Evolutionary conservation across 2,329 filamentous ascomycete species (phyloP).

Genomic region (Fulvia fulva): DNA sequence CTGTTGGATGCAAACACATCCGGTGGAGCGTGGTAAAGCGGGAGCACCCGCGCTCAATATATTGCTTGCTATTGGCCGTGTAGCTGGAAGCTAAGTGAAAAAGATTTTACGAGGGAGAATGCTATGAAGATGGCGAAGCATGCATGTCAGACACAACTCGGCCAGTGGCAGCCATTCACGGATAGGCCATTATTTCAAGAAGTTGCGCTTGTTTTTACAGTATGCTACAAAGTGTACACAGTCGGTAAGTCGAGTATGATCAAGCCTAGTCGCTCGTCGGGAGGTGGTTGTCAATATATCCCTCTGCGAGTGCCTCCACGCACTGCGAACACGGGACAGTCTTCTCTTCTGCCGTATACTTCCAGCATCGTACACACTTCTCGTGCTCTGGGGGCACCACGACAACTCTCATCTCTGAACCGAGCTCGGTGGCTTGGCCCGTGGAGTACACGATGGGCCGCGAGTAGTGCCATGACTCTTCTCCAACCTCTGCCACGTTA

Average conservation of each 20-base stretch:
- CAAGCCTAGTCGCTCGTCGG: background rate
- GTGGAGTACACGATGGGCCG: slow-evolving; percentile 38
- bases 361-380: slow-evolving; percentile 90
- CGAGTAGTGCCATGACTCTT: slow-evolving; percentile 39
- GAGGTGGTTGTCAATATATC: background rate
- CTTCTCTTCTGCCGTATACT: slow-evolving; percentile 65
- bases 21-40: background rate
- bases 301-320: slow-evolving; percentile 56
- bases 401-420: slow-evolving; percentile 19
- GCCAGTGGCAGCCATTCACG: too few species aligned
- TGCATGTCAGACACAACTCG: too few species aligned
- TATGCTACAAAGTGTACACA: background rate
- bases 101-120: too few species aligned
- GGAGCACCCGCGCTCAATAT: background rate
- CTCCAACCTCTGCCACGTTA: slow-evolving; percentile 4
- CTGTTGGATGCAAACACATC: background rate
- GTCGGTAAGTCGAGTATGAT: background rate
- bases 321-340: slow-evolving; percentile 70
- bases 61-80: background rate
- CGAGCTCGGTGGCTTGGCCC: slow-evolving; percentile 11
- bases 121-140: too few species aligned
- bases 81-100: background rate
- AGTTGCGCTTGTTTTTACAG: too few species aligned
- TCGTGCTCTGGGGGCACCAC: slow-evolving; percentile 46
- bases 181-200: too few species aligned